Percentiles rank a stretch among this genome's conserved stretches.
These are phyloP conservation scores for Cutaneotrichosporon sp. DNA, from an alignment of 1,284 basidiomycete species.

Conservation along the genomic window DNA sequence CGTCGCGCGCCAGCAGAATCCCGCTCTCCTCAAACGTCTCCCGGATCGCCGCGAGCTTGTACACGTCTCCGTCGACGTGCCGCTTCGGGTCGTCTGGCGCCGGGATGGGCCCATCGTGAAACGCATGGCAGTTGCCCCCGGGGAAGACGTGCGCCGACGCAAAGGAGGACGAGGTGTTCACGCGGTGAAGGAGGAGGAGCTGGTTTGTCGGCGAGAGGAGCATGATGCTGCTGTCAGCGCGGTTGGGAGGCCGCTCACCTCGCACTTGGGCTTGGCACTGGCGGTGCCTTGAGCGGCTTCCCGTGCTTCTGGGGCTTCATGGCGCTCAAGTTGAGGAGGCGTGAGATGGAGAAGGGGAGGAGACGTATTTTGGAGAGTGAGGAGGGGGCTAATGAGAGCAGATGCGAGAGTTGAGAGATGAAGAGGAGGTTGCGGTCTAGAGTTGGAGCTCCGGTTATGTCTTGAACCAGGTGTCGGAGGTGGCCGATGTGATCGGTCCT, in stretches of 20 bases:
- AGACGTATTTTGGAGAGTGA: background rate
- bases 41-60: conserved; percentile 22
- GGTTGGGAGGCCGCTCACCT: background rate
- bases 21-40: conserved; percentile 28
- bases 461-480: background rate
- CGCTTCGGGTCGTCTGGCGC: conserved; percentile 3
- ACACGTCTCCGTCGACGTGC: conserved; percentile 17
- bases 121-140: conserved; percentile 51
- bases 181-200: conserved; percentile 47
- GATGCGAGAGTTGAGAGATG: background rate
- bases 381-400: background rate
- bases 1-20: conserved; percentile 19
- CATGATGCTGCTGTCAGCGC: conserved; percentile 16
- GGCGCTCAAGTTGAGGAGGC: background rate
- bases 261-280: conserved; percentile 6
- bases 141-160: conserved; percentile 57
- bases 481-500: background rate
- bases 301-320: background rate
- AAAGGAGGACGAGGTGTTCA: conserved; percentile 55
- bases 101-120: conserved; percentile 38
- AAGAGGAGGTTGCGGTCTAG: too few relatives aligned
- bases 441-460: background rate
- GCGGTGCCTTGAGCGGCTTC: background rate
- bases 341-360: background rate
- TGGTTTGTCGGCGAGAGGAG: conserved; percentile 46